Percentiles rank a stretch among this genome's conserved stretches.
Conservation (phyloP, 345 rosid genomes). For the Citrus glauca region DNA sequence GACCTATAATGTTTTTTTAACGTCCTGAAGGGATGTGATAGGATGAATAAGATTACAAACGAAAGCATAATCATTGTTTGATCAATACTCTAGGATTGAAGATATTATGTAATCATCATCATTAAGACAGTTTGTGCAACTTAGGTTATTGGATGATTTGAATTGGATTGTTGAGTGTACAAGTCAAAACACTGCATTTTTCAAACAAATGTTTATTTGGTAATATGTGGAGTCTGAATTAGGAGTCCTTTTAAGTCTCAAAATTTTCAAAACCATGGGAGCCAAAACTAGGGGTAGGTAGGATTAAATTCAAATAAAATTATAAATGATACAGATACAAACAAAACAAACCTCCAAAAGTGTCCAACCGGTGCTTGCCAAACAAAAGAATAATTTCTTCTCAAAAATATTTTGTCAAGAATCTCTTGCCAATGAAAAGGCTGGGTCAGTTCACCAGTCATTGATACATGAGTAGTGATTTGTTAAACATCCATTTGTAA, state of each 20-base stretch:
- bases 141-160: neutral
- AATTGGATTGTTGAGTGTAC: neutral
- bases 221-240: neutral
- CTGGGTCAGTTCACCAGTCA: neutral
- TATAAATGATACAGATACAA: neutral
- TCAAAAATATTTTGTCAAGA: neutral
- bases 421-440: neutral
- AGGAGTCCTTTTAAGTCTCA: neutral
- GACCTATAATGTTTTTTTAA: neutral
- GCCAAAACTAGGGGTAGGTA: neutral
- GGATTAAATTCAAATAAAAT: neutral
- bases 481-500: neutral
- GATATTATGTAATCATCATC: neutral
- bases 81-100: neutral
- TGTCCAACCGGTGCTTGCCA: neutral
- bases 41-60: neutral
- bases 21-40: neutral
- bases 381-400: neutral
- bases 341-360: neutral
- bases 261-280: constrained; percentile 1
- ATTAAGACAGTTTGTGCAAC: neutral
- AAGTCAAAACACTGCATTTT: neutral
- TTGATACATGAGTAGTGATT: neutral
- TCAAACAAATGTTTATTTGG: neutral
- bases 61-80: neutral